Evolutionary conservation across 768 basidiomycete genomes (phyloP).

Genomic region (Dentipellis sp.): DNA sequence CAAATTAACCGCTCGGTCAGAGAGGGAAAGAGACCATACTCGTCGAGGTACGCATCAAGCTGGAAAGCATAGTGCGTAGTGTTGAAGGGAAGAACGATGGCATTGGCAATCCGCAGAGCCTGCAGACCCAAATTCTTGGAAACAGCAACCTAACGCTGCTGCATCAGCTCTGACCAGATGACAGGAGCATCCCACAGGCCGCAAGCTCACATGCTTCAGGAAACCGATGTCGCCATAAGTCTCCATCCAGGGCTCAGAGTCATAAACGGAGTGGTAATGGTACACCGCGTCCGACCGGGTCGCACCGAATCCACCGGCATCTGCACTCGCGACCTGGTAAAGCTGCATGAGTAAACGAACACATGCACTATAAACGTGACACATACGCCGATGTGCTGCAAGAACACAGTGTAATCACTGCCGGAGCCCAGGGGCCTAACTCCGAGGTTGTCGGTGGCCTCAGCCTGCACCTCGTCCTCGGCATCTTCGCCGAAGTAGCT

Average conservation of each 20-base stretch:
- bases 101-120: slow-evolving; percentile 42
- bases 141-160: slow-evolving; percentile 35
- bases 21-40: slow-evolving; percentile 25
- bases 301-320: slow-evolving; percentile 26
- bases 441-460: slow-evolving; percentile 26
- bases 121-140: slow-evolving; percentile 49
- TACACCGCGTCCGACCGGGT: slow-evolving; percentile 39
- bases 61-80: slow-evolving; percentile 58
- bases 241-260: slow-evolving; percentile 50
- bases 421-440: slow-evolving; percentile 70
- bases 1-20: background rate
- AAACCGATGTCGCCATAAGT: slow-evolving; percentile 59
- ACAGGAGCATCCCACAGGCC: background rate
- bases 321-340: slow-evolving; percentile 24
- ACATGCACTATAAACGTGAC: slow-evolving; percentile 14
- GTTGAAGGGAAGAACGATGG: slow-evolving; percentile 53
- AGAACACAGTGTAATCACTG: slow-evolving; percentile 87
- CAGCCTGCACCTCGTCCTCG: slow-evolving; percentile 33
- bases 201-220: slow-evolving; percentile 38
- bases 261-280: slow-evolving; percentile 55
- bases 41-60: slow-evolving; percentile 41
- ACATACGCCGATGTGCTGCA: slow-evolving; percentile 67
- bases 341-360: slow-evolving; percentile 21
- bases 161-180: background rate
- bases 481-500: slow-evolving; percentile 34